Evolutionary conservation across 495 filamentous ascomycete species (phyloP), one percentile per base, ranked within the genome.

Genomic region (Amniculicola lignicola): DNA sequence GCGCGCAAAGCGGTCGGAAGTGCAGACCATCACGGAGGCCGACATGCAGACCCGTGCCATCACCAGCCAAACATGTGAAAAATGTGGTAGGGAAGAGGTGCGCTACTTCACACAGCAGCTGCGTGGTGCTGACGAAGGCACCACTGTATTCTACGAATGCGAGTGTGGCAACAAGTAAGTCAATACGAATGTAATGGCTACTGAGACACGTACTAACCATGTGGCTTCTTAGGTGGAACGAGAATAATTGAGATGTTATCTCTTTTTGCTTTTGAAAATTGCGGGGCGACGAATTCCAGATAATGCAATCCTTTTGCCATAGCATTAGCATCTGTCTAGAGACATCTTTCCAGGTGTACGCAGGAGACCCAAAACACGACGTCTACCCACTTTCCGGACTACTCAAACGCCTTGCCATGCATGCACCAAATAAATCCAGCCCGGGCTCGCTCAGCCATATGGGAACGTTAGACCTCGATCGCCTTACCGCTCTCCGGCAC

Each of bases 81-180:
- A 87, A 59, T 97, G 92, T 68, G 90, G 86, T 4, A 78, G 82
- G 45, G 82, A 80, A 39, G 87, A 95, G 65, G 88, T 97, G 71
- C 87, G 83, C 66, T 97, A 81, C 68, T 88, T 85, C 24, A 85
- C 88, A 2, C 80, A 89, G 42, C 94, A 98, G 69, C 73, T 96
- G 67, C 81, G 92, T 52, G 84, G 89, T 75, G 94, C 93, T 3
- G 93, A 97, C 70, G 94, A 97, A 79, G 94, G 94, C 45, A 87
- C 83, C 61, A 95, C 90, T 1, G 84, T 93, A 31, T 90, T 95
- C 62, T 94, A 88, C 69, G 84, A 78, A 23, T 96, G 90, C 72
- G 59, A 72, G 33, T 96, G 90, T 66, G 87, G 89, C 51, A 74
- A 89, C 69, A 90, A 84, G 88, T 94, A 79, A 68, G 84, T 65